Evolutionary conservation across 192 early-diverging fungal species (phyloP), one percentile per base, ranked within the genome.

Genomic region (Backusella australiensis): DNA sequence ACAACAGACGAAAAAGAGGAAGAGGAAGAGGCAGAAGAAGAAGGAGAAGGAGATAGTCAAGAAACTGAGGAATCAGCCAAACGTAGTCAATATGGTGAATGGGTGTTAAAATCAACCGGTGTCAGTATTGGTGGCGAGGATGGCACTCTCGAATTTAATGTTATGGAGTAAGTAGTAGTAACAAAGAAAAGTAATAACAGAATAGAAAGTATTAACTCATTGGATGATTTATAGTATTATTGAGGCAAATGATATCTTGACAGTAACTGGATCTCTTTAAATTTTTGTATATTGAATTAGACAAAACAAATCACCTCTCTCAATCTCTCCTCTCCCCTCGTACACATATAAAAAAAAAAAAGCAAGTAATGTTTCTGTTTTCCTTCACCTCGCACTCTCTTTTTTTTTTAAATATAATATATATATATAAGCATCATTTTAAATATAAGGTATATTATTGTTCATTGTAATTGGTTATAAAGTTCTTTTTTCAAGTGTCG

Each of bases 171-270:
- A 81, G 88, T 87, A 52, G 36, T 36, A 68, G 11, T 70, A 26
- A n/a, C 6, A n/a, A n/a, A 9, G 8, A 39, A 39, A 11, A 0
- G 11, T 11, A 39, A 3, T 3, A 8, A 39, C 9, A 39, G 32
- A 14, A 23, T 77, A 42, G 8, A 9, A 11, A 21, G 32, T 0
- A 56, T 26, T 56, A 23, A 56, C n/a, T 23, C 2, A 53, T 19
- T 56, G 9, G 1, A 21, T 44, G 14, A 15, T 17, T 15, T 44
- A 17, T 69, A 94, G 94, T 42, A 85, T 96, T 63, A 90, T 92
- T 65, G 89, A 90, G 36, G 91, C 92, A 59, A 95, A 93, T 82
- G 92, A 94, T 38, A 92, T 96, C 77, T 84, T 96, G 46, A 92
- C 93, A 17, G 89, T 96, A 26, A 91, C 90, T 52, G 95, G 95